Percentiles rank a stretch among this genome's conserved stretches.
Conservation (phyloP, 306 rosid genomes). For the Aeschynomene evenia region DNA sequence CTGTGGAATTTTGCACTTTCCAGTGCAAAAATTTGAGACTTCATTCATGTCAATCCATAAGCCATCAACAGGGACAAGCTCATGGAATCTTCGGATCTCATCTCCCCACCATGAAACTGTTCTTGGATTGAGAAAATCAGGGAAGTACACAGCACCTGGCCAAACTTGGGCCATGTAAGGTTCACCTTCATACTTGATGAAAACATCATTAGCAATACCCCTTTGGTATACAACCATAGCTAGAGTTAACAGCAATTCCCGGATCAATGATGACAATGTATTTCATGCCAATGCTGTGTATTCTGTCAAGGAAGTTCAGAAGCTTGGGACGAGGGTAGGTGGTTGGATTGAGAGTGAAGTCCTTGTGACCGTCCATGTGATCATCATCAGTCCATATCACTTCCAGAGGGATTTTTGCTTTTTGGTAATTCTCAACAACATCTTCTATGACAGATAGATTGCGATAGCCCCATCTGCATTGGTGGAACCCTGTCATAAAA, state of each 20-base stretch:
- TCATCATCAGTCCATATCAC: slow-evolving; percentile 93
- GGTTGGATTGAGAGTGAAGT: slow-evolving; percentile 68
- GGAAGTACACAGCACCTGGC: slow-evolving; percentile 96
- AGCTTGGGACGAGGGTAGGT: slow-evolving; percentile 78
- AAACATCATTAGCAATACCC: slow-evolving; percentile 71
- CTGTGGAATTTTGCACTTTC: slow-evolving; percentile 70
- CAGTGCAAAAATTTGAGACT: slow-evolving; percentile 79
- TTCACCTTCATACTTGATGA: slow-evolving; percentile 77
- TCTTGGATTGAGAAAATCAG: slow-evolving; percentile 83
- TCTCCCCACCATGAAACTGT: slow-evolving; percentile 90
- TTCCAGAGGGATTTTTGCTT: slow-evolving; percentile 87
- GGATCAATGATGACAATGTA: slow-evolving; percentile 87
- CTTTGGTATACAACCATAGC: slow-evolving; percentile 80
- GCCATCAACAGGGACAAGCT: slow-evolving; percentile 92
- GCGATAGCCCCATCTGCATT: slow-evolving; percentile 95
- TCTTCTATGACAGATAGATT: slow-evolving; percentile 81
- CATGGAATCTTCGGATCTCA: slow-evolving; percentile 83
- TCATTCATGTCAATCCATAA: slow-evolving; percentile 98
- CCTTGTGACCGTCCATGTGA: slow-evolving; percentile 91
- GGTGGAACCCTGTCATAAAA: slow-evolving; percentile 73
- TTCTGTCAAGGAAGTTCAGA: slow-evolving; percentile 63
- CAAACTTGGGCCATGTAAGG: slow-evolving; percentile 89
- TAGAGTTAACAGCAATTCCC: slow-evolving; percentile 70
- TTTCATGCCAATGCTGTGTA: slow-evolving; percentile 84
- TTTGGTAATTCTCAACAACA: slow-evolving; percentile 71